These are phyloP conservation scores for Paramyrothecium roridum DNA, from an alignment of 2,329 filamentous ascomycete genomes.

Conservation along the genomic window DNA sequence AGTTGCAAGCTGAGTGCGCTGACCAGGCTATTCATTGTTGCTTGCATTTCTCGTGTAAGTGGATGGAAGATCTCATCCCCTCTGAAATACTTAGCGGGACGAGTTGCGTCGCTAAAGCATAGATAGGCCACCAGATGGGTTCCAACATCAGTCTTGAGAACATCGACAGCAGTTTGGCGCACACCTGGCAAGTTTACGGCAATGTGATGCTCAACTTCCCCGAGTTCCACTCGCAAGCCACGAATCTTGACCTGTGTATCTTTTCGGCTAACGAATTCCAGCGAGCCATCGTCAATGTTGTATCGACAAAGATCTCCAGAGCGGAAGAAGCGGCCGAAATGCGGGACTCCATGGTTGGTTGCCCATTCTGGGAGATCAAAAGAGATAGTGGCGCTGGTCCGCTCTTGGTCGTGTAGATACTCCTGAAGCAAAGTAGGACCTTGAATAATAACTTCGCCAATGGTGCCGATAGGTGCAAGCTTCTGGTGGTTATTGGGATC, in stretches of 20 bases:
- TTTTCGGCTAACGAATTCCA: conserved; percentile 22
- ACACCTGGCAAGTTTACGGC: neutral
- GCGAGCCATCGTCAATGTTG: conserved; percentile 24
- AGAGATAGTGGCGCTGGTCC: conserved; percentile 12
- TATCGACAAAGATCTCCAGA: conserved; percentile 12
- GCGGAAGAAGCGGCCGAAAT: conserved; percentile 7
- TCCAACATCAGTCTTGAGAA: neutral
- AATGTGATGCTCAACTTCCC: conserved; percentile 9
- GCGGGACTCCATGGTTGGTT: neutral
- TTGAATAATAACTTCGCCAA: conserved; percentile 14
- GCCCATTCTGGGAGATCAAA: conserved; percentile 14
- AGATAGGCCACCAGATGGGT: neutral
- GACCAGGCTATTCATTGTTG: neutral
- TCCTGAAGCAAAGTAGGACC: conserved; percentile 16
- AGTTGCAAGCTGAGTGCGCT: conserved; percentile 2
- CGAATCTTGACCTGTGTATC: neutral
- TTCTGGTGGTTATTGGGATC: conserved; percentile 10
- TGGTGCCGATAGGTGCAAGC: conserved; percentile 9
- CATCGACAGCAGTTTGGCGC: neutral
- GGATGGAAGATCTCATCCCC: neutral
- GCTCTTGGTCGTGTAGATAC: conserved; percentile 15
- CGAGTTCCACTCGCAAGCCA: conserved; percentile 42
- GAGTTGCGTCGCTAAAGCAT: neutral
- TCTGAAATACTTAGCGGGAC: neutral
- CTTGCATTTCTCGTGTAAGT: neutral